A percentile compares a stretch with the other conserved stretches of the same genome.
Conservation (phyloP, 768 basidiomycete genomes). For the Rubroboletus pulcherrimus region DNA sequence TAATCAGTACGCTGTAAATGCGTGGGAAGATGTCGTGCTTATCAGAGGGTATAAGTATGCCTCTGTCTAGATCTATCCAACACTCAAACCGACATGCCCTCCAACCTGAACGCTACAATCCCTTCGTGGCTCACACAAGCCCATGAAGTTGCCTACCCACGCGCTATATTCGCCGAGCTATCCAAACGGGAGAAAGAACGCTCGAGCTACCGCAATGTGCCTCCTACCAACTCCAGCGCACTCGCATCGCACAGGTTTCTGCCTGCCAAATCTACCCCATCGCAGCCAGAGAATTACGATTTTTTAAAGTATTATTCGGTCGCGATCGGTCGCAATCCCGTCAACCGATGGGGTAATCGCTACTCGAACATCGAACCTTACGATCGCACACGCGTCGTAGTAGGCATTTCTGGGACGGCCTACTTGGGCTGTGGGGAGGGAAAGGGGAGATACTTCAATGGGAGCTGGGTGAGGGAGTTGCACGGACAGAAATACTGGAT, state of each 20-base stretch:
- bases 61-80: background rate
- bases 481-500: constrained; percentile 79
- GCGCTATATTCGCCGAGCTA: constrained; percentile 33
- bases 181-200: constrained; percentile 38
- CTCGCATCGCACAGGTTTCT: constrained; percentile 4
- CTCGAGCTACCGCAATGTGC: constrained; percentile 25
- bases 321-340: constrained; percentile 41
- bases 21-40: constrained; percentile 12
- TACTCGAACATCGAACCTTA: constrained; percentile 75
- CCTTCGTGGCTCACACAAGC: constrained; percentile 19
- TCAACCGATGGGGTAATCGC: constrained; percentile 54
- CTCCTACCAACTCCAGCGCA: constrained; percentile 10
- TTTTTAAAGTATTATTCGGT: constrained; percentile 52
- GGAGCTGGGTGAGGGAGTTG: constrained; percentile 78
- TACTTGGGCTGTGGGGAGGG: constrained; percentile 22
- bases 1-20: background rate
- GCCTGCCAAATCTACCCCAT: constrained; percentile 1
- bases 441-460: constrained; percentile 67
- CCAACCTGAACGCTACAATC: background rate
- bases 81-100: constrained; percentile 7
- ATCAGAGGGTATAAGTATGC: background rate
- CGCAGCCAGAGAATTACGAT: constrained; percentile 16
- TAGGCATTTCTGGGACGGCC: constrained; percentile 28
- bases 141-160: constrained; percentile 15
- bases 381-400: constrained; percentile 73